Base-by-base conservation (phyloP, 2,329 filamentous ascomycete species). In the Kalaharituber pfeilii region DNA sequence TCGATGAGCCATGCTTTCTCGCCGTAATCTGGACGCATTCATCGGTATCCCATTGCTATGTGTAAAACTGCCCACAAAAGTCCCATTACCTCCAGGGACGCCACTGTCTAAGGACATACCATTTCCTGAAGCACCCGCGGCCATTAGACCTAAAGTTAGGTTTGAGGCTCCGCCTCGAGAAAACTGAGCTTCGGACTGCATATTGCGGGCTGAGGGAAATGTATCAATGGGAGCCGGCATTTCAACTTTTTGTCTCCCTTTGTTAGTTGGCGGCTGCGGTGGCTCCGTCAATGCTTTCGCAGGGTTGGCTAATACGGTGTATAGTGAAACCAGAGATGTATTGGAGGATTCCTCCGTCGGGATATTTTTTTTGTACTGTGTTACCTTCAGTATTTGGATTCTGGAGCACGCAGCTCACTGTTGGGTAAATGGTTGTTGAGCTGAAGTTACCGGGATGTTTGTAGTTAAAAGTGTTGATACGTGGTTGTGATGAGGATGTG, bases 1-100 rank as follows among this genome's bases (percentile, higher is more conserved):
- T 57, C 63, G 62, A 33, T 50, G 60, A 54, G 61, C 56, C 51
- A 60, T 59, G 36, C 59, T 61, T 45, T 61, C 59, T 45, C 59
- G 54, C 47, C 59, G 56, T 8, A 60, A 53, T 54, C 57, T 24
- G 5, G 50, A 54, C 24, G 52, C 59, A 15, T 58, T 58, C 58
- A 61, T 52, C 11, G 59, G 54, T 44, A 61, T 56, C 28, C 54
- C 59, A 58, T 60, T 60, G 39, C 51, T 60, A 28, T 60, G 57
- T 13, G 57, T 57, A 26, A 58, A 56, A 39, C 59, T 60, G 22
- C 58, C 50, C 45, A 50, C 49, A 24, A 53, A 52, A 30, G 53
- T 54, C 24, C 58, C 59, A 22, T 57, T 49, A 18, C 56, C 50
- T 20, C 56, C 51, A 25, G 26, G n/a, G 11, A 51, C 25, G 53